Evolutionary conservation across 108 stramenopile genomes (phyloP).

Genomic region (Cyclotella sp.): DNA sequence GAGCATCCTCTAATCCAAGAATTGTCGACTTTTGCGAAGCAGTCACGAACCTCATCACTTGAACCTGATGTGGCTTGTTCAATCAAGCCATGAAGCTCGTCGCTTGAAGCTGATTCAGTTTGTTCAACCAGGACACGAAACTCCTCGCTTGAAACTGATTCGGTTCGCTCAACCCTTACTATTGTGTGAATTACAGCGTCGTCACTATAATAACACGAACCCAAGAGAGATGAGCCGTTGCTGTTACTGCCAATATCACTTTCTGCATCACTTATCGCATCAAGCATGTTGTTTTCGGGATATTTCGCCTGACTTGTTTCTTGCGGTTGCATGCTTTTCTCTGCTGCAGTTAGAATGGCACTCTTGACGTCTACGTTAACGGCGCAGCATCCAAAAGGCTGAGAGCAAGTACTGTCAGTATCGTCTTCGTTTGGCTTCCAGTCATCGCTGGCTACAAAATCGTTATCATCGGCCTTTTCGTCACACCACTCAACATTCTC

Average conservation of each 20-base stretch:
- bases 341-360: background rate
- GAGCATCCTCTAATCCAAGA: background rate
- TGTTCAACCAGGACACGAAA: background rate
- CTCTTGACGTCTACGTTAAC: conserved; percentile 17
- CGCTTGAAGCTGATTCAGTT: background rate
- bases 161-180: background rate
- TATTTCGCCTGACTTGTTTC: background rate
- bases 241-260: background rate
- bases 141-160: background rate
- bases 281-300: conserved; percentile 13
- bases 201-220: conserved; percentile 2
- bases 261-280: background rate
- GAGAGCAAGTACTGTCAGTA: conserved; percentile 3
- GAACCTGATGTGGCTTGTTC: conserved; percentile 1
- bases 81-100: background rate
- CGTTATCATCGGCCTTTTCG: background rate
- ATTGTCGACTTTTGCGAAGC: background rate
- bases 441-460: conserved; percentile 11
- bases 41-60: background rate
- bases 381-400: conserved; percentile 17
- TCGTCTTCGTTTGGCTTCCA: conserved; percentile 10
- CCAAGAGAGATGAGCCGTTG: background rate
- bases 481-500: background rate
- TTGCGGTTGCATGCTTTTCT: background rate
- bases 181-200: background rate